Conservation (phyloP, 2,329 filamentous ascomycete genomes). For the Aspergillus caelatus region DNA sequence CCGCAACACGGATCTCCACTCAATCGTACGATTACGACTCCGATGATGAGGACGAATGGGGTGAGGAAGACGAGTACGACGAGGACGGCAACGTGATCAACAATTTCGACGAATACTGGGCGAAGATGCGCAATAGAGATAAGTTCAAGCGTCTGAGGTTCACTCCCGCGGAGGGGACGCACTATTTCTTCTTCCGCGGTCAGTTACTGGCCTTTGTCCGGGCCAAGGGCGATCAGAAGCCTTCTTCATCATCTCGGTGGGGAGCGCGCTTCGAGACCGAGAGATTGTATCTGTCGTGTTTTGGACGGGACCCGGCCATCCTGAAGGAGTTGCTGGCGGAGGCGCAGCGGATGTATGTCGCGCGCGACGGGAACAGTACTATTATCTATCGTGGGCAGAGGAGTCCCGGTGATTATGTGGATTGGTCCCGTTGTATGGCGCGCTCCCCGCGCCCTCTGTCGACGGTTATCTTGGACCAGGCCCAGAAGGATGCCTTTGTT, state of each 20-base stretch:
- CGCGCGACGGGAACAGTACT: conserved; percentile 39
- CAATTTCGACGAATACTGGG: conserved; percentile 45
- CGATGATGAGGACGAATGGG: conserved; percentile 21
- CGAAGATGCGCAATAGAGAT: conserved; percentile 41
- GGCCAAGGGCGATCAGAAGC: conserved; percentile 28
- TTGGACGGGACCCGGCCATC: conserved; percentile 37
- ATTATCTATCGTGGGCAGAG: conserved; percentile 43
- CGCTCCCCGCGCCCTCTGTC: conserved; percentile 55
- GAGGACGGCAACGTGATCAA: conserved; percentile 40
- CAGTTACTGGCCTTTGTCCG: conserved; percentile 51
- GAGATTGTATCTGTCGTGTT: conserved; percentile 36
- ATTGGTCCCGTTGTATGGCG: conserved; percentile 43
- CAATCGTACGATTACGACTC: conserved; percentile 32
- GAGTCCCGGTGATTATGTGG: conserved; percentile 20
- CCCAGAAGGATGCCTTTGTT: conserved; percentile 54
- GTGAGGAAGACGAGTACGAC: conserved; percentile 31
- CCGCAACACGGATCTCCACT: conserved; percentile 54
- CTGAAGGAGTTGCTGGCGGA: conserved; percentile 39
- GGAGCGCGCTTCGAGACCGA: conserved; percentile 29
- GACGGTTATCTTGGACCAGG: conserved; percentile 57
- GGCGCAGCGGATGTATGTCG: conserved; percentile 39
- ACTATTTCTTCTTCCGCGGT: conserved; percentile 69
- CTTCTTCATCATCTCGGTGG: conserved; percentile 7
- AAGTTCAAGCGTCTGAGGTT: conserved; percentile 50
- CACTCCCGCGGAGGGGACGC: conserved; percentile 67